Evolutionary conservation across 2,329 filamentous ascomycete genomes (phyloP).

Genomic region (Paecilomyces sp.): DNA sequence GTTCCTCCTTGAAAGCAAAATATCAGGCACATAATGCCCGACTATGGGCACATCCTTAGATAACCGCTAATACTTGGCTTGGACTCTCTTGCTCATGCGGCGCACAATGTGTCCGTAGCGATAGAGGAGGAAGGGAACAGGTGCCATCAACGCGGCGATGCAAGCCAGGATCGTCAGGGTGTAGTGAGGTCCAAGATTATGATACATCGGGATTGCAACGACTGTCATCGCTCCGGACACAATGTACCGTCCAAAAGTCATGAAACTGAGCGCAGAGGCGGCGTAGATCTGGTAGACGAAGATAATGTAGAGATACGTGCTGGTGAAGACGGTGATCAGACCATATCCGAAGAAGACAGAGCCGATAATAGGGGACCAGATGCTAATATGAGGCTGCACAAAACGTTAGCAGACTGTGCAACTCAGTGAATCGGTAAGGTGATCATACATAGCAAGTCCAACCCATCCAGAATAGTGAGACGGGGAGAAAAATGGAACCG

Average conservation of each 20-base stretch:
- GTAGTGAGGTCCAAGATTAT: neutral
- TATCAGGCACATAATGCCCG: too few relatives aligned
- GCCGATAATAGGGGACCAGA: conserved; percentile 41
- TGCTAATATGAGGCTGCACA: conserved; percentile 25
- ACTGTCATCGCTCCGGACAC: conserved; percentile 1
- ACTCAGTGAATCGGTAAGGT: neutral
- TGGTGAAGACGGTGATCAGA: conserved; percentile 33
- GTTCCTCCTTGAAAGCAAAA: too few relatives aligned
- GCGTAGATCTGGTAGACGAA: conserved; percentile 5
- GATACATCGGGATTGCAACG: neutral
- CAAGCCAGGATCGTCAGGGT: neutral
- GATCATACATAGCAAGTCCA: conserved; percentile 35
- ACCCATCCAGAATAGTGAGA: conserved; percentile 46
- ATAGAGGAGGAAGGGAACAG: conserved; percentile 38
- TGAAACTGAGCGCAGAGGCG: conserved; percentile 5
- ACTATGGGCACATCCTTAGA: too few relatives aligned
- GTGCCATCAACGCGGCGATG: conserved; percentile 25
- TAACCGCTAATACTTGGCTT: neutral
- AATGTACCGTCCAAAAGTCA: conserved; percentile 6
- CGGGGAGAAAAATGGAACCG: conserved; percentile 15
- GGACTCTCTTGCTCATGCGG: conserved; percentile 23
- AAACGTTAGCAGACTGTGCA: neutral
- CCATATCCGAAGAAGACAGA: conserved; percentile 39
- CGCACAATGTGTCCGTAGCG: conserved; percentile 13
- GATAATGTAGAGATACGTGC: conserved; percentile 5